Percentiles rank a stretch among this genome's conserved stretches.
Evolutionary conservation across 371 early-diverging fungal genomes (phyloP).

Genomic region (Dentiscutata heterogama): DNA sequence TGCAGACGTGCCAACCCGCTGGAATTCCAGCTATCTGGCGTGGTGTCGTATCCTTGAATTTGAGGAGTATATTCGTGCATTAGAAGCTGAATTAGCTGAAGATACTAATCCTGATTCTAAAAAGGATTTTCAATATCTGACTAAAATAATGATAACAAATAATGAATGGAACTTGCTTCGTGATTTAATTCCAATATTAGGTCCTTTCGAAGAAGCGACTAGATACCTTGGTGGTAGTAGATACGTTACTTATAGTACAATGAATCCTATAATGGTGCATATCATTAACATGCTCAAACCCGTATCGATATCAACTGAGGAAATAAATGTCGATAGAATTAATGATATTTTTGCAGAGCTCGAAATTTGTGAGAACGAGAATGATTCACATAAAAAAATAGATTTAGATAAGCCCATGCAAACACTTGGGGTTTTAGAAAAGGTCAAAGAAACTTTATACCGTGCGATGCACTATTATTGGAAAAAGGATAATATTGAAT

Average conservation of each 20-base stretch:
- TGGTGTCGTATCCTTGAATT: neutral
- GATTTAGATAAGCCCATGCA: neutral
- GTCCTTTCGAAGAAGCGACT: constrained; percentile 6
- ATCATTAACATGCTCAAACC: neutral
- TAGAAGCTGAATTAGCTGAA: neutral
- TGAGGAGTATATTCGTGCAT: neutral
- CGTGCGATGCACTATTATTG: constrained; percentile 3
- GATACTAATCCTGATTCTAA: neutral
- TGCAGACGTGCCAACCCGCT: neutral
- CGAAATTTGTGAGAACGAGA: neutral
- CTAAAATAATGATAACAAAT: neutral
- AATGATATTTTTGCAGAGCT: neutral
- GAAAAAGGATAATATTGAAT: neutral
- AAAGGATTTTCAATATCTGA: neutral
- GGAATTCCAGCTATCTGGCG: neutral
- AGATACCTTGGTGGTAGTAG: neutral
- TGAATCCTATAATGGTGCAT: neutral
- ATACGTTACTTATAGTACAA: neutral
- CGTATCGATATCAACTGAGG: neutral
- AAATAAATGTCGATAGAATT: neutral
- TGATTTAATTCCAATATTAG: neutral
- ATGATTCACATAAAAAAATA: neutral
- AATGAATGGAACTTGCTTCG: neutral
- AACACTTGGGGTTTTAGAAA: neutral
- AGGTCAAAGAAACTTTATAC: neutral